Base-by-base conservation (phyloP, 345 rosid genomes). In the Raphanus sativus region DNA sequence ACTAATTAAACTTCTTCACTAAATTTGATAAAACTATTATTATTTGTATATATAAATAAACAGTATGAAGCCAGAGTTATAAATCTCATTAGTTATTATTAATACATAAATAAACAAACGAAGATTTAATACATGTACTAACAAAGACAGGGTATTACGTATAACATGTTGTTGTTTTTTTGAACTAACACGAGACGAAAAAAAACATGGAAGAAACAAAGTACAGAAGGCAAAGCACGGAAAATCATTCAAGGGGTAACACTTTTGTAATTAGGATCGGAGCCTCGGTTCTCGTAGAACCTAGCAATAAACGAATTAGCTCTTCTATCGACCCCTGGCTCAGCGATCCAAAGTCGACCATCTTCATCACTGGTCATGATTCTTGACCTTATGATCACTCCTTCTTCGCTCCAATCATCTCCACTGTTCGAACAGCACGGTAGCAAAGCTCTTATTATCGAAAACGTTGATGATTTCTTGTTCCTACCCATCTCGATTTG, bases 311-410 rank as follows among this genome's bases (percentile, higher is more conserved):
- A 92, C 36, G 83, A 89, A n/a, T 89, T 75, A 15, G 98, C 98
- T 81, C 70, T 82, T 48, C 92, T 81, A 66, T 92, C 92, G 13
- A 89, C 86, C 21, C 92, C 92, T 4, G 97, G 96, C 61, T 90
- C 96, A n/a, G 89, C 97, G 1, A 81, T 88, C 88, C 92, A 85
- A 26, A 86, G 82, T 64, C 89, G 74, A 56, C 92, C 84, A 75
- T 92, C 93, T 84, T 89, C 96, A 33, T 90, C 96, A 30, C 96
- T 87, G 0, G 78, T 84, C 73, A 85, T 78, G 45, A 78, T 84
- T 79, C 89, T 81, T 30, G 82, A 75, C 63, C 89, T 75, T 13
- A 67, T 73, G 48, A 85, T 79, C 28, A 72, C 89, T 42, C 89
- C 97, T 72, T 90, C 97, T 52, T 88, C 85, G 59, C 79, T 74